Base-by-base conservation (phyloP, 23 red algal genomes). In the Gracilariopsis chorda region DNA sequence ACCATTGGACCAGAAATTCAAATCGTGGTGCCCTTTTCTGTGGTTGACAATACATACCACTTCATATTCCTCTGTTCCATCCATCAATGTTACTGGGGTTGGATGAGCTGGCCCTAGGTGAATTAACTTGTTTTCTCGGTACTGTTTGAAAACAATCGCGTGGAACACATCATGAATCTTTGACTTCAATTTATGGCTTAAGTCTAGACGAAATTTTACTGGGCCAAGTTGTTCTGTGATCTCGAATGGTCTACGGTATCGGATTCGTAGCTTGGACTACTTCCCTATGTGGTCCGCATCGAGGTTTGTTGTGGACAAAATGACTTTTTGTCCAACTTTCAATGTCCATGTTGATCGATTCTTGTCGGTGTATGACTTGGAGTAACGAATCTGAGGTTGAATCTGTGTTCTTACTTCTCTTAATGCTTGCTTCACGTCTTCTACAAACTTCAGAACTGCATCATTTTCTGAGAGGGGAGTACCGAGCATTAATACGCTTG, bases 161-260 rank as follows among this genome's bases (percentile, higher is more conserved):
- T 65, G 28, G 37, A 65, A 65, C 60, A 65, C 60, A 33, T 65
- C 60, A 11, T 65, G 60, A 21, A 34, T 65, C 13, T 3, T 27
- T n/a, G n/a, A n/a, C 28, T 65, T 65, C 60, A 65, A 13, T 12
- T 21, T 4, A 65, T 10, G 3, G 3, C 16, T 33, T 8, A 65
- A 21, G 37, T 34, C 60, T 13, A 65, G 28, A 35, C 60, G 24
- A 14, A 32, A 32, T 12, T 12, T 27, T 4, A 65, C 60, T 32
- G 60, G 24, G 74, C 52, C 55, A 36, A 81, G 39, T 59, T 81
- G 19, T 43, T 81, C 77, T 0, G 33, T 59, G 48, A 81, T 81
- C 40, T 37, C 51, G 33, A 81, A 57, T 56, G 44, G 73, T 11
- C 1, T 51, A 81, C 49, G 39, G 19, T 81, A 81, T 1, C 59